These are phyloP conservation scores for Fusarium sp. DNA, from an alignment of 2,329 filamentous ascomycete genomes.

Conservation along the genomic window DNA sequence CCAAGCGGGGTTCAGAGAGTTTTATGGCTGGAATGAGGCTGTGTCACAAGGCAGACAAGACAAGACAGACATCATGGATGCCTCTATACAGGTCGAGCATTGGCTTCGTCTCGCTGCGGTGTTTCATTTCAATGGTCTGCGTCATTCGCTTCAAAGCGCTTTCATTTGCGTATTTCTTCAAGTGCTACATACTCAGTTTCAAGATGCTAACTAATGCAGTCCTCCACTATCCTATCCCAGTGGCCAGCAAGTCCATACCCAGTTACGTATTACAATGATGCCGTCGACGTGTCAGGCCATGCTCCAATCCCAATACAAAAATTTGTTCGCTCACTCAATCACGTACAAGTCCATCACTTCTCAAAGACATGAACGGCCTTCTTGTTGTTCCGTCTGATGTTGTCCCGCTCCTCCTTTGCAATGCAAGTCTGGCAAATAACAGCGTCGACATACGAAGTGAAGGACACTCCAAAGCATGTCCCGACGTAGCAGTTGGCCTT, in stretches of 20 bases:
- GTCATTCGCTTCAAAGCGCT: not conserved
- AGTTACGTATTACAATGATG: not conserved
- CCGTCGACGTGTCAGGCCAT: not conserved
- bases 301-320: not conserved
- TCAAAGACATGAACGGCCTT: not conserved
- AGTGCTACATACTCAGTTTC: not conserved
- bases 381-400: not conserved
- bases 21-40: constrained; percentile 4
- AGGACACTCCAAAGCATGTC: constrained; percentile 24
- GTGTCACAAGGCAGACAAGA: not conserved
- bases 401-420: constrained; percentile 3
- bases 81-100: not conserved
- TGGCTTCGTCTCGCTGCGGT: not conserved
- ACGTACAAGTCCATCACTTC: not conserved
- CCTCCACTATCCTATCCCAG: not conserved
- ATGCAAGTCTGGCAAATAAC: constrained; percentile 11
- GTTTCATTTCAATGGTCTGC: not conserved
- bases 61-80: not conserved
- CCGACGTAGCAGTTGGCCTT: constrained; percentile 8
- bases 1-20: constrained; percentile 5
- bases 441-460: constrained; percentile 24
- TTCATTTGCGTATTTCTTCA: not conserved
- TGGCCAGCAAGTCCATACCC: not conserved
- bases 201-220: not conserved
- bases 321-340: not conserved